Conservation (phyloP, 73 alveolate genomes). For the Urostyla sp. region DNA sequence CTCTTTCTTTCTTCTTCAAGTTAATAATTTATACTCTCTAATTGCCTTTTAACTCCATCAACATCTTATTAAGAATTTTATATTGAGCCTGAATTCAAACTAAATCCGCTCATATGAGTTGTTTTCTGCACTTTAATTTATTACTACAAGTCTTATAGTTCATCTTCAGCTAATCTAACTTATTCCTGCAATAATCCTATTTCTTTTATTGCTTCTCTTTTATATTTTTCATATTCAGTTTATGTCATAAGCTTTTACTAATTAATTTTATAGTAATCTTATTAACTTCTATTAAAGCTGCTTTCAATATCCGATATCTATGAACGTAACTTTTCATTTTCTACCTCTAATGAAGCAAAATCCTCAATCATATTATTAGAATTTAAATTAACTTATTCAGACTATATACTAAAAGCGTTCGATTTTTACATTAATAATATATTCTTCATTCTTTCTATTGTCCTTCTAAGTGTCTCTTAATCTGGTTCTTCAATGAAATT, state of each 20-base stretch:
- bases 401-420: background rate
- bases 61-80: conserved; percentile 14
- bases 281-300: conserved; percentile 9
- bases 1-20: conserved; percentile 15
- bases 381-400: background rate
- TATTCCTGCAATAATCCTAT: conserved; percentile 2
- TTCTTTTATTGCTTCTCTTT: conserved; percentile 21
- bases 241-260: conserved; percentile 35
- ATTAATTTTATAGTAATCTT: conserved; percentile 3
- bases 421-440: conserved; percentile 57
- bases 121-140: background rate
- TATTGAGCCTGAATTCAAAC: conserved; percentile 16
- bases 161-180: conserved; percentile 37
- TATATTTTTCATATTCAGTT: conserved; percentile 34
- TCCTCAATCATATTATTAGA: conserved; percentile 27
- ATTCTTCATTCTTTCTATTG: conserved; percentile 68
- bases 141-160: background rate
- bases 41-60: conserved; percentile 31
- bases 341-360: conserved; percentile 47
- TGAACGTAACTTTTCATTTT: conserved; percentile 34
- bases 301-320: conserved; percentile 35
- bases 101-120: conserved; percentile 30
- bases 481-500: conserved; percentile 71
- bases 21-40: conserved; percentile 26
- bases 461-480: conserved; percentile 57